Conservation (phyloP, 192 early-diverging fungal genomes). For the Dispira parvispora region DNA sequence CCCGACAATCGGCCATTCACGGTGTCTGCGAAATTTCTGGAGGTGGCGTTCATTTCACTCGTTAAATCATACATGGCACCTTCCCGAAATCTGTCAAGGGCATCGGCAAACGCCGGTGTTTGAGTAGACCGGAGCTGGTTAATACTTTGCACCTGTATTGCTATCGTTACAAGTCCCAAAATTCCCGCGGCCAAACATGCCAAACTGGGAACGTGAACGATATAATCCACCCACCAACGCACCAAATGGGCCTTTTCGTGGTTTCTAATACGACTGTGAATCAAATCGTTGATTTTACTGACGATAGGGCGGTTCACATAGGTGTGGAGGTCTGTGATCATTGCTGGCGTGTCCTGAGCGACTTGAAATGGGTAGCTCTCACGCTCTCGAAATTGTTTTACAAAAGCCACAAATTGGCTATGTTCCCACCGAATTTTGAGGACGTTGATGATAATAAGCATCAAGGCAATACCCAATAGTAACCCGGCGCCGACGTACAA, state of each 20-base stretch:
- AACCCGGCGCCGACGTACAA: not conserved
- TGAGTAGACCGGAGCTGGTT: slow-evolving; percentile 18
- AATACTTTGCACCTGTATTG: slow-evolving; percentile 19
- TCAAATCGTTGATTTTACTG: not conserved
- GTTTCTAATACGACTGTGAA: slow-evolving; percentile 1
- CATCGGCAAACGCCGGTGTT: slow-evolving; percentile 16
- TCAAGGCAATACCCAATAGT: not conserved
- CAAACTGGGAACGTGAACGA: slow-evolving; percentile 22
- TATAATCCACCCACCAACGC: slow-evolving; percentile 28
- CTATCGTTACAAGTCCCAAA: slow-evolving; percentile 17
- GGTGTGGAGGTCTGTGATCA: not conserved
- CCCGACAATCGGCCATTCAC: slow-evolving; percentile 18
- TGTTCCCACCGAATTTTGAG: not conserved
- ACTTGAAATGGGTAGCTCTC: not conserved
- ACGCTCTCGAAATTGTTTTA: not conserved
- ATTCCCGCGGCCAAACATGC: slow-evolving; percentile 24
- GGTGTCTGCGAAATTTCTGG: slow-evolving; percentile 14
- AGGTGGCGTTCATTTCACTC: slow-evolving; percentile 18
- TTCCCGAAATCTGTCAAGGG: slow-evolving; percentile 18
- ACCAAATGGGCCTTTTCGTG: slow-evolving; percentile 1
- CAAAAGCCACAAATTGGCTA: not conserved
- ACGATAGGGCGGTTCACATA: not conserved
- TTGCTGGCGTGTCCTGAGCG: not conserved
- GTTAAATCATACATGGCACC: slow-evolving; percentile 14
- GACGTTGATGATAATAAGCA: not conserved